These are phyloP conservation scores for Tetradesmus lagerheimii DNA, from an alignment of 139 green algal species.

Conservation along the genomic window DNA sequence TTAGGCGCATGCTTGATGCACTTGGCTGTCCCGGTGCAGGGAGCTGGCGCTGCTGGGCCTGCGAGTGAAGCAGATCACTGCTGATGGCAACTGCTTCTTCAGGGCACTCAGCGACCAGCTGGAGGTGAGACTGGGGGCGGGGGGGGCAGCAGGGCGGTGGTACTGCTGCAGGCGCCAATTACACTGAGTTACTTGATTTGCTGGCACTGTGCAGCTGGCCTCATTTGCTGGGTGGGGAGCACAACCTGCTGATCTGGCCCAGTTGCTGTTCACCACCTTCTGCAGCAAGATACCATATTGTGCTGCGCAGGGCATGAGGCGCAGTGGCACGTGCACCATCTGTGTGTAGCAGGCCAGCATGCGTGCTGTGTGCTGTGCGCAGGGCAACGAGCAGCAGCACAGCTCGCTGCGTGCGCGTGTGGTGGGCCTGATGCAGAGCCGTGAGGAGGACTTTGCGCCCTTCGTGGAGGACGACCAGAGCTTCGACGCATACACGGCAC, in stretches of 20 bases:
- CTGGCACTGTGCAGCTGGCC: neutral
- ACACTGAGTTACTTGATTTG: neutral
- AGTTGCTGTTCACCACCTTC: too few species aligned
- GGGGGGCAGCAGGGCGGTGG: neutral
- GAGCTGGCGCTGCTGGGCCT: constrained; percentile 56
- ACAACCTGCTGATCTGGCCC: too few species aligned
- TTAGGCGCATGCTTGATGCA: too few species aligned
- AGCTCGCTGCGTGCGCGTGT: constrained; percentile 51
- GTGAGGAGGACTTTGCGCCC: constrained; percentile 63
- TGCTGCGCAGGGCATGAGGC: too few species aligned
- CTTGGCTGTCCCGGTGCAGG: too few species aligned
- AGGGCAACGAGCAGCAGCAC: constrained; percentile 66
- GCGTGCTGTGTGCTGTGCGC: neutral
- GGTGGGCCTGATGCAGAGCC: constrained; percentile 55
- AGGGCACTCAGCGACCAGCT: constrained; percentile 76
- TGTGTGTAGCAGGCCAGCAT: constrained; percentile 12
- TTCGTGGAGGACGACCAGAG: constrained; percentile 83
- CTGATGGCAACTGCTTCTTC: constrained; percentile 87
- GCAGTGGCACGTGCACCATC: constrained; percentile 58
- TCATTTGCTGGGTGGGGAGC: too few species aligned
- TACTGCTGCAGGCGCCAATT: neutral
- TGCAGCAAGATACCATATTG: too few species aligned
- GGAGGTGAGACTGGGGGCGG: constrained; percentile 41
- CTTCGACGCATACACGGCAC: constrained; percentile 72
- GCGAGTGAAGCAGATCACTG: constrained; percentile 58